Percentiles rank a stretch among this genome's conserved stretches.
Conservation (phyloP, 1,284 basidiomycete species). For the Cystobasidiaceae sp. region DNA sequence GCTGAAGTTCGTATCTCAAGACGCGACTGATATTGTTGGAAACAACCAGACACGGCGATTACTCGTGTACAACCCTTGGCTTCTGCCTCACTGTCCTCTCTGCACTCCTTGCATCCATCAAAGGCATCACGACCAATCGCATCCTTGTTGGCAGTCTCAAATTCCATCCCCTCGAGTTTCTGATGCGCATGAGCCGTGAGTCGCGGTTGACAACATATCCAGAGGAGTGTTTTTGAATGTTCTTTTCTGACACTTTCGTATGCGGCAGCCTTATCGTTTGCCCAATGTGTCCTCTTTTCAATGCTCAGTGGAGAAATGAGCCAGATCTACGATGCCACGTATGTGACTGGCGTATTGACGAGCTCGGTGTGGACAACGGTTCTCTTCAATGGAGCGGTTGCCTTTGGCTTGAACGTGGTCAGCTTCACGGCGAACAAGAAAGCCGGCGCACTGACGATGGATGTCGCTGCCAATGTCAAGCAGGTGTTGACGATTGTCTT, state of each 20-base stretch:
- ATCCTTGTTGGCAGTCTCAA: slow-evolving; percentile 48
- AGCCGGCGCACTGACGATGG: slow-evolving; percentile 77
- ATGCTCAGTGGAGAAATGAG: slow-evolving; percentile 43
- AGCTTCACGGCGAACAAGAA: slow-evolving; percentile 80
- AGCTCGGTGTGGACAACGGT: slow-evolving; percentile 46
- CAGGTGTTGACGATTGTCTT: slow-evolving; percentile 83
- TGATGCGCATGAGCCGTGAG: slow-evolving; percentile 66
- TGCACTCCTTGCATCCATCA: slow-evolving; percentile 79
- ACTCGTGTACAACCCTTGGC: slow-evolving; percentile 59
- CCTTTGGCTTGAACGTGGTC: slow-evolving; percentile 84
- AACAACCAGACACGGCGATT: slow-evolving; percentile 40
- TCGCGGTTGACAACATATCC: background rate
- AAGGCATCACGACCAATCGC: slow-evolving; percentile 76
- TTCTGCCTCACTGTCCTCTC: slow-evolving; percentile 79
- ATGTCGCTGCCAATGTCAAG: slow-evolving; percentile 83
- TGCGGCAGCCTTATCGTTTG: slow-evolving; percentile 62
- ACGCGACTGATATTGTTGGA: too few relatives aligned
- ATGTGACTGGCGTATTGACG: background rate
- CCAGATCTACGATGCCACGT: slow-evolving; percentile 6
- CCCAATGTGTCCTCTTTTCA: slow-evolving; percentile 64
- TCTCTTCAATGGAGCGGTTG: slow-evolving; percentile 72
- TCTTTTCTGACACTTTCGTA: background rate
- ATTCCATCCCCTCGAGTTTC: slow-evolving; percentile 76
- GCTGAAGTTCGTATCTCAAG: too few relatives aligned
- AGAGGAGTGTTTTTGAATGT: background rate